A percentile compares a stretch with the other conserved stretches of the same genome.
Conservation (phyloP, 495 filamentous ascomycete genomes). For the Penicillium ochrochloron region DNA sequence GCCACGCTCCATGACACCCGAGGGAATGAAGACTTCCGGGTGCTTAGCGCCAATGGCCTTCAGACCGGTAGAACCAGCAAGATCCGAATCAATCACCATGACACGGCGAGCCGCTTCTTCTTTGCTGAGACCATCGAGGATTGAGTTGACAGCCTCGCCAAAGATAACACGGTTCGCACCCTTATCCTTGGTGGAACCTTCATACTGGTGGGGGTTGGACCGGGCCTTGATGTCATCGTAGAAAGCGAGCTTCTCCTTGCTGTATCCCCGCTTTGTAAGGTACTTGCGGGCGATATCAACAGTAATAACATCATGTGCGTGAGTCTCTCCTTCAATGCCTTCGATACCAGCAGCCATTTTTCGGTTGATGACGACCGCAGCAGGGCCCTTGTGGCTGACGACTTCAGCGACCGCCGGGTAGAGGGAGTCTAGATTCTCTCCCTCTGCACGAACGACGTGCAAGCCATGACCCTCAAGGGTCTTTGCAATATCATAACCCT, state of each 20-base stretch:
- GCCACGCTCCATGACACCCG: slow-evolving; percentile 48
- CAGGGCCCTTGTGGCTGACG: slow-evolving; percentile 38
- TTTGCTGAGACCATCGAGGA: slow-evolving; percentile 44
- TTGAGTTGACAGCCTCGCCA: slow-evolving; percentile 44
- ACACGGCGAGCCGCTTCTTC: slow-evolving; percentile 44
- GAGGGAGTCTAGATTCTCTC: slow-evolving; percentile 43
- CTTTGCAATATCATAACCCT: slow-evolving; percentile 38
- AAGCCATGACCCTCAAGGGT: slow-evolving; percentile 43
- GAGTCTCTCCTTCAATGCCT: slow-evolving; percentile 38
- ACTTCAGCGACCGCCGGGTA: slow-evolving; percentile 40
- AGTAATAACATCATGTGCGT: slow-evolving; percentile 45
- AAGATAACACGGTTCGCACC: slow-evolving; percentile 43
- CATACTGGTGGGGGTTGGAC: slow-evolving; percentile 43
- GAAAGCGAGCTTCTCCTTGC: slow-evolving; percentile 40
- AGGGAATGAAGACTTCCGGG: slow-evolving; percentile 42
- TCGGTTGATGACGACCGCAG: slow-evolving; percentile 41
- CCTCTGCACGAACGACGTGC: slow-evolving; percentile 40
- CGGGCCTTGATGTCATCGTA: slow-evolving; percentile 45
- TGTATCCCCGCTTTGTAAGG: slow-evolving; percentile 45
- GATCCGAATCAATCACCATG: slow-evolving; percentile 51
- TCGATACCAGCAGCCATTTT: slow-evolving; percentile 45
- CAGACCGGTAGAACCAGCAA: slow-evolving; percentile 46
- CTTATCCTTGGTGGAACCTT: slow-evolving; percentile 41
- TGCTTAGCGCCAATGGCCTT: slow-evolving; percentile 41
- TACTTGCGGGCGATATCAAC: slow-evolving; percentile 47